These are phyloP conservation scores for Paramecium tetraurelia DNA, from an alignment of 73 alveolate species.

Conservation along the genomic window DNA sequence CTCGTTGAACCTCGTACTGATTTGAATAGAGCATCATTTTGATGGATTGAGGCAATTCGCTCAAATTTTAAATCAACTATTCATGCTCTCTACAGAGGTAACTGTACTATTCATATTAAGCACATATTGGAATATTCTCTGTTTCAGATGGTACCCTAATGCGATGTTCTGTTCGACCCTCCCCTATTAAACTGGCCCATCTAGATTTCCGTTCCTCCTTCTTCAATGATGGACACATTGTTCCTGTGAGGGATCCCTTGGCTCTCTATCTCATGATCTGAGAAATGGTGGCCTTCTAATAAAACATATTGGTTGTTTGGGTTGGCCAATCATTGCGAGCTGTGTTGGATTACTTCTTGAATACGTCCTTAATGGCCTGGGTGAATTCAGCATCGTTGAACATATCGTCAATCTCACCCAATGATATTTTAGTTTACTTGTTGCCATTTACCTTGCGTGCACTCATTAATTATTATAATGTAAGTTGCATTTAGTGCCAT, in stretches of 20 bases:
- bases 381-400: not conserved
- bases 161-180: not conserved
- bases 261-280: not conserved
- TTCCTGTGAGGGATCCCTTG: not conserved
- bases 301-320: not conserved
- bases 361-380: not conserved
- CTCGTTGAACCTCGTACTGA: not conserved
- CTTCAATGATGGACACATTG: not conserved
- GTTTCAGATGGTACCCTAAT: not conserved
- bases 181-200: slow-evolving; percentile 1
- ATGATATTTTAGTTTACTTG: not conserved
- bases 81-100: not conserved
- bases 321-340: not conserved
- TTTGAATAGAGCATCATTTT: not conserved
- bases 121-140: not conserved
- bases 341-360: not conserved
- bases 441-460: not conserved
- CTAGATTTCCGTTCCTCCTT: not conserved
- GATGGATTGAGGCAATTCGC: not conserved
- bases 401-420: not conserved
- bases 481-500: slow-evolving; percentile 23
- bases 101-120: not conserved
- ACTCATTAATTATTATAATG: not conserved
- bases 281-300: not conserved
- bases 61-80: not conserved